phyloP scores from a whole-genome alignment of 2,329 filamentous ascomycete species.

The Colletotrichum kahawae region DNA sequence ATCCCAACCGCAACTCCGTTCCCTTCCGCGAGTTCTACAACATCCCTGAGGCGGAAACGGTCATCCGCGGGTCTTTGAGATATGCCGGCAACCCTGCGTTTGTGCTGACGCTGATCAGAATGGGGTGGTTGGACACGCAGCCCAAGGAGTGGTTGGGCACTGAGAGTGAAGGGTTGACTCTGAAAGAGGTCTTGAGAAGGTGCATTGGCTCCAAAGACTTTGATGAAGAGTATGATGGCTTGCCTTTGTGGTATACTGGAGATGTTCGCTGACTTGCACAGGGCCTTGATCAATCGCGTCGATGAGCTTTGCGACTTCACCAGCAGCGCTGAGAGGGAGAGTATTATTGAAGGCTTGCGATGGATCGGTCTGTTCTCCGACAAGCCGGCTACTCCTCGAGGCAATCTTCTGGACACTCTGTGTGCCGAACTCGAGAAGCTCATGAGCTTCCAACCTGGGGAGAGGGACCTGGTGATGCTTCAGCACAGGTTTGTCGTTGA shows the following conservation, averaged over 20 bases:
- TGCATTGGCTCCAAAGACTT: conserved; percentile 74
- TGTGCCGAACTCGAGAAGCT: conserved; percentile 76
- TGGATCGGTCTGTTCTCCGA: conserved; percentile 65
- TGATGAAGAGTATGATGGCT: conserved; percentile 61
- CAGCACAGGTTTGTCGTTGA: conserved; percentile 73
- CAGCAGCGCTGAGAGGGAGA: conserved; percentile 64
- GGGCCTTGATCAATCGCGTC: conserved; percentile 60
- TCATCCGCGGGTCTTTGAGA: conserved; percentile 70
- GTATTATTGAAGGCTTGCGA: conserved; percentile 66
- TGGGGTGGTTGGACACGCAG: conserved; percentile 59
- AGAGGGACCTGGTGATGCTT: conserved; percentile 67
- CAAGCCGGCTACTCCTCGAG: conserved; percentile 61
- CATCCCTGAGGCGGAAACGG: conserved; percentile 72
- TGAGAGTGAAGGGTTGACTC: conserved; percentile 82
- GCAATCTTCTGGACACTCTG: conserved; percentile 73
- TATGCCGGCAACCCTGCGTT: conserved; percentile 74
- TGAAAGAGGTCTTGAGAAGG: conserved; percentile 68
- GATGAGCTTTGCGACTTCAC: conserved; percentile 65
- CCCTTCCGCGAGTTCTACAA: conserved; percentile 71
- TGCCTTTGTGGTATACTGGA: neutral
- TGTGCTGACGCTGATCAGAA: conserved; percentile 70
- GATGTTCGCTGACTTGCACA: neutral
- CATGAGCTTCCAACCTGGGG: conserved; percentile 71
- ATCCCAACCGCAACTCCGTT: conserved; percentile 73
- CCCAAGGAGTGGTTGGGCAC: conserved; percentile 63